A percentile compares a stretch with the other conserved stretches of the same genome.
Evolutionary conservation across 1,139 yeast genomes (phyloP).

Genomic region (Suzukiozyma palmioleophila): DNA sequence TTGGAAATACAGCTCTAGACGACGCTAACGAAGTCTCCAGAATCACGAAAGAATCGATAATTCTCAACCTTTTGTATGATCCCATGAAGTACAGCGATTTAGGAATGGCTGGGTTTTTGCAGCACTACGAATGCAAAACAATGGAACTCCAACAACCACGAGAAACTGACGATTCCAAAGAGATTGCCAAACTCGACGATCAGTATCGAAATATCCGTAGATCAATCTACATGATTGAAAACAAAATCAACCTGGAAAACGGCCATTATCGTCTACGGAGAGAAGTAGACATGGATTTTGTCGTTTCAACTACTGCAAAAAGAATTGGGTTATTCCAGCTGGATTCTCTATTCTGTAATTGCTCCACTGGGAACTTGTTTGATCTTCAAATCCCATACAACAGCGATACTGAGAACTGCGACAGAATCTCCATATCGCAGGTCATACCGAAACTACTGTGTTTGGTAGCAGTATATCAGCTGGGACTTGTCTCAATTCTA

Average conservation of each 20-base stretch:
- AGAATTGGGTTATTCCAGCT: conserved; percentile 46
- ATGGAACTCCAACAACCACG: conserved; percentile 10
- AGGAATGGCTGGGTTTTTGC: conserved; percentile 44
- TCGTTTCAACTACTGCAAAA: conserved; percentile 43
- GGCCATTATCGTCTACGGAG: neutral
- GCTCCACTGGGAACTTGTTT: conserved; percentile 45
- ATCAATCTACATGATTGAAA: conserved; percentile 10
- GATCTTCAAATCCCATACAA: conserved; percentile 26
- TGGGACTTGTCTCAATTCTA: conserved; percentile 54
- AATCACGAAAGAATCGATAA: conserved; percentile 32
- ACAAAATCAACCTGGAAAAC: neutral
- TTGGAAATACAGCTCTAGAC: conserved; percentile 40
- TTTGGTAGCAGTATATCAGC: conserved; percentile 51
- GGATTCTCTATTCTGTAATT: conserved; percentile 47
- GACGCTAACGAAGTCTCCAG: conserved; percentile 21
- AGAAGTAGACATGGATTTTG: conserved; percentile 15
- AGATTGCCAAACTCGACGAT: conserved; percentile 32
- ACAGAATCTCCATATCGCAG: conserved; percentile 50
- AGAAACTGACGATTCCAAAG: conserved; percentile 11
- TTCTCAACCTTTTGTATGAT: conserved; percentile 32
- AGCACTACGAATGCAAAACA: conserved; percentile 32
- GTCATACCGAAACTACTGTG: conserved; percentile 54
- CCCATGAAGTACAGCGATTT: conserved; percentile 37
- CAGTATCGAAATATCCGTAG: conserved; percentile 32
- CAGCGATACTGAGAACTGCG: conserved; percentile 38